Evolutionary conservation across 352 stramenopile species (phyloP), one percentile per base, ranked within the genome.

Genomic region (Globisporangium lucens): DNA sequence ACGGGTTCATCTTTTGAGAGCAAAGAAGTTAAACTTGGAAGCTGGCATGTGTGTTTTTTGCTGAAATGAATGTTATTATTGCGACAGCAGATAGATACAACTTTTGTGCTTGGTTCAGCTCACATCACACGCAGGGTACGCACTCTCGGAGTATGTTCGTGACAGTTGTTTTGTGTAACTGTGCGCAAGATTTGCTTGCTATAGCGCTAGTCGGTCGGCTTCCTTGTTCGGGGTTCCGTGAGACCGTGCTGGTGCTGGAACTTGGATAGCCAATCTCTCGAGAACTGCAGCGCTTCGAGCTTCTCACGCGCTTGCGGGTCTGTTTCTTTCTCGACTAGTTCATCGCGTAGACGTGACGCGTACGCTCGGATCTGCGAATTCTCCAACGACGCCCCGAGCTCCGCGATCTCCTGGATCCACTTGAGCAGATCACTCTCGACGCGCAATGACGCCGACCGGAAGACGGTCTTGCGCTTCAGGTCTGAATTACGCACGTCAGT

Each of bases 231-330:
- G n/a, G 47, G 20, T 55, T 52, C 57, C 4, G 24, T 49, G 47
- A 41, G 60, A 17, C 46, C 36, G 46, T 43, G 24, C 4, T 65
- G 30, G 4, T 20, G 51, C 46, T 65, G 60, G n/a, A 65, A 65
- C 29, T 51, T 49, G 30, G 56, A 65, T 30, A 58, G 46, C 60
- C 60, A 65, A 10, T 36, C 36, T 30, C 46, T 58, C 6, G 60
- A 65, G 12, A 65, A 65, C 30, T 65, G 60, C 46, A 65, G 60
- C n/a, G 46, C 29, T 6, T 29, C 20, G 60, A 65, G 60, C 13
- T 65, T 65, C 60, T 65, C 60, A 10, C 60, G 46, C 46, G 46
- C 24, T 15, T 65, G 60, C 30, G 46, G 60, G 10, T 65, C 60
- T 0, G 20, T n/a, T 9, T 65, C 60, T 33, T 47, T 22, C n/a